Evolutionary conservation across 1,284 basidiomycete genomes (phyloP), one percentile per base, ranked within the genome.

Genomic region (Boletus sp.): DNA sequence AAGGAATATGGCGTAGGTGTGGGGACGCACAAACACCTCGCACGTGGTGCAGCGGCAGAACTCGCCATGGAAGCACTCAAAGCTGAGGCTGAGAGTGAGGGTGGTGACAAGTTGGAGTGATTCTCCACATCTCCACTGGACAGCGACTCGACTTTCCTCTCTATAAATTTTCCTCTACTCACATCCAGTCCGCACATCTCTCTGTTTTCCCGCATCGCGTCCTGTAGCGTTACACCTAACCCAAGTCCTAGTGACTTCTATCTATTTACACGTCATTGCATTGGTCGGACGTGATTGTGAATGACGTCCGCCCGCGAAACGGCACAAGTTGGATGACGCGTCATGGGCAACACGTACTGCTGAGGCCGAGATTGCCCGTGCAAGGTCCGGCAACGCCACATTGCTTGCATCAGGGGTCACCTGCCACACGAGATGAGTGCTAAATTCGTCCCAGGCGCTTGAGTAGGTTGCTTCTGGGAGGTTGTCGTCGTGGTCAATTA

Each of bases 11-110:
- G 72, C 6, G 53, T 55, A 19, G 71, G 71, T 46, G 17, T 59
- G 25, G 86, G 81, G 8, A 63, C 76, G 5, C 78, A 79, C 54
- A 89, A 86, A 68, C 78, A 83, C 64, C 67, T 80, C 30, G 81
- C 88, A 14, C 81, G 79, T 67, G 79, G 86, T 64, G 74, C 68
- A 6, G 87, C 88, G 6, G 85, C 88, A 3, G 75, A 75, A n/a
- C 65, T 73, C 46, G 82, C 86, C 43, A 71, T 87, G 55, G 61
- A 60, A 19, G 55, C 59, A 31, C 68, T 76, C 53, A 74, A 60
- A 56, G 54, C 60, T n/a, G 70, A 65, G 53, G 60, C 63, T 33
- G 64, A 72, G 52, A 55, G 40, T 40, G 65, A 65, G 59, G 59
- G 61, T 21, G 53, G 66, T 60, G 53, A 69, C 52, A 33, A 53